Base-by-base conservation (phyloP, 805 yeast genomes). In the Suhomyces kilbournensis region DNA sequence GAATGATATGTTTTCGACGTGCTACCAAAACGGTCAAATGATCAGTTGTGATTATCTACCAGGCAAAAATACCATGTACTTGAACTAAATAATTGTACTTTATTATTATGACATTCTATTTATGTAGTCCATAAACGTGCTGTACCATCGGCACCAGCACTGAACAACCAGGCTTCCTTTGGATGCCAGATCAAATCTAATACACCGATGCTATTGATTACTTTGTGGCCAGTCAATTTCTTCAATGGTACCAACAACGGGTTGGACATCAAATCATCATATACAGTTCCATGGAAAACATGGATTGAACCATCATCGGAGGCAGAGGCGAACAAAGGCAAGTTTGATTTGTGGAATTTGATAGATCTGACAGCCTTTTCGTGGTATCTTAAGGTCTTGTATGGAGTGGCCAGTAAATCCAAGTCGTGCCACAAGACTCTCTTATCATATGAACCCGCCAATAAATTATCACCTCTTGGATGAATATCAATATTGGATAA, bases 401-500 rank as follows among this genome's bases (percentile, higher is more conserved):
- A 94, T 28, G 99, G 99, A 47, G 96, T 90, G 52, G 81, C 77
- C 44, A 88, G 78, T 56, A 96, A 78, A 69, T 94, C 99, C 65
- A 93, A 75, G 77, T 94, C 99, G 65, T 93, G 98, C 99, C 99
- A 94, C 59, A 92, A 79, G 4, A 94, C 96, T 60, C 97, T 82
- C 78, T 92, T 91, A 70, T 94, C 99, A 69, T 82, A 94, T 2
- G 97, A 90, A 7, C 93, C 88, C 12, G 97, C 96, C 56, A 94
- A 72, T 49, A 94, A 83, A 64, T 94, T 92, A 69, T 94, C 98
- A 52, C 99, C 99, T 58, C 96, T 80, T 53, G 98, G 97, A 70
- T 94, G 98, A 48, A 94, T 86, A 67, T 92, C 98, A 65, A 94
- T 85, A 60, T 85, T 80, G 17, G 96, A 85, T 61, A 94, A 80